Percentiles rank a stretch among this genome's conserved stretches.
Conservation (phyloP, 139 green algal species). For the Chlamydomonas urium region DNA sequence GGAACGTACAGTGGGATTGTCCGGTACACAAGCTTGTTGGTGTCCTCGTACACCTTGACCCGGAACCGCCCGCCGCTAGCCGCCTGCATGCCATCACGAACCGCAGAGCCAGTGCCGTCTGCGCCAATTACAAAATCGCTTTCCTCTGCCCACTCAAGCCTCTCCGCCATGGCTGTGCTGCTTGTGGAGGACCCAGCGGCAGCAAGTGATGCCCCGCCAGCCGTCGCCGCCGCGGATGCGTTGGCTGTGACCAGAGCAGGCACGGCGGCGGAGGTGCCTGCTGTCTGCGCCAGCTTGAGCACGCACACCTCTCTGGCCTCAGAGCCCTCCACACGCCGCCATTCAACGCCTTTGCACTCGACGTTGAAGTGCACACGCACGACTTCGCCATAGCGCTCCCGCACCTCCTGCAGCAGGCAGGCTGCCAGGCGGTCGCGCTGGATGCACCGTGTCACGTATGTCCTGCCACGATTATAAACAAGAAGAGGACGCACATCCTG, state of each 20-base stretch:
- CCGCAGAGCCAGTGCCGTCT: slow-evolving; percentile 26
- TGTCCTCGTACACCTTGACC: slow-evolving; percentile 28
- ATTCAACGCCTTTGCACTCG: slow-evolving; percentile 7
- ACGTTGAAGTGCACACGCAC: slow-evolving; percentile 16
- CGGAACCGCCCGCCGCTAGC: slow-evolving; percentile 14
- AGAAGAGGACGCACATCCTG: background rate
- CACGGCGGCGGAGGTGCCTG: background rate
- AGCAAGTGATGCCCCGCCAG: background rate
- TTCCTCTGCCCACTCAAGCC: slow-evolving; percentile 3
- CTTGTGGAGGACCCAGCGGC: background rate
- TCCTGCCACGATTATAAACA: background rate
- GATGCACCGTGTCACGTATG: slow-evolving; percentile 26
- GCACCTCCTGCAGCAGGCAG: slow-evolving; percentile 34
- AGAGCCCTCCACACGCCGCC: background rate
- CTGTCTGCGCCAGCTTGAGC: background rate
- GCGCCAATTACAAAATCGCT: slow-evolving; percentile 24
- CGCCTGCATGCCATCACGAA: slow-evolving; percentile 20
- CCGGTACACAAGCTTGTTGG: slow-evolving; percentile 45
- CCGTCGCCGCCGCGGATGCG: background rate
- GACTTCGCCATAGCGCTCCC: slow-evolving; percentile 23
- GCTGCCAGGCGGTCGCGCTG: slow-evolving; percentile 43
- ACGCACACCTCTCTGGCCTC: background rate
- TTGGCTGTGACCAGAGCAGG: background rate
- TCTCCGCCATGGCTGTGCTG: too few species aligned
- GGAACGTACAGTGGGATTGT: slow-evolving; percentile 34